These are phyloP conservation scores for Inga oerstediana DNA, from an alignment of 306 rosid genomes.

Conservation along the genomic window DNA sequence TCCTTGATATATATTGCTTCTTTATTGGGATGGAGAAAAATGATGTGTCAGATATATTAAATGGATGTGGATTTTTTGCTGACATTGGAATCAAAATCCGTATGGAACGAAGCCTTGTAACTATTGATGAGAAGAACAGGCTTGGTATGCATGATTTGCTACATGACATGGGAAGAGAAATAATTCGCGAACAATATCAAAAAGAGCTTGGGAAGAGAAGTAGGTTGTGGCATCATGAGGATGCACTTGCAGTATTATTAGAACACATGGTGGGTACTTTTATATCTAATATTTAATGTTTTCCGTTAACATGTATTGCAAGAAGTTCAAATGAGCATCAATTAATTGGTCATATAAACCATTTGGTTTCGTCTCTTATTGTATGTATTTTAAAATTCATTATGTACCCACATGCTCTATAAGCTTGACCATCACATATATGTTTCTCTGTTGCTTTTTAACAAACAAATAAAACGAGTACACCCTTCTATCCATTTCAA, in stretches of 20 bases:
- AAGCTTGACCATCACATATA: background rate
- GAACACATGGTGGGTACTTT: background rate
- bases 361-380: accelerated
- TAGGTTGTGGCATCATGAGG: background rate
- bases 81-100: background rate
- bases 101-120: background rate
- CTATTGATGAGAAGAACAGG: background rate
- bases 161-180: conserved; percentile 3
- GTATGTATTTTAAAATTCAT: too few species aligned
- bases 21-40: conserved; percentile 25
- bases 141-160: conserved; percentile 6
- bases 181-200: background rate
- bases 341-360: too few species aligned
- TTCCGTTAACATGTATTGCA: background rate
- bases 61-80: background rate
- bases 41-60: conserved; percentile 15
- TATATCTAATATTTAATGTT: background rate
- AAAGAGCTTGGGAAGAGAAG: background rate
- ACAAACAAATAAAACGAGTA: background rate
- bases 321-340: too few species aligned
- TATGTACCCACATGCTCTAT: background rate
- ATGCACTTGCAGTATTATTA: background rate
- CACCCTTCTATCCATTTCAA: background rate
- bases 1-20: conserved; percentile 36
- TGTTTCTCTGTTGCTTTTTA: background rate